Conservation (phyloP, 805 yeast genomes). For the Candida anglica region DNA sequence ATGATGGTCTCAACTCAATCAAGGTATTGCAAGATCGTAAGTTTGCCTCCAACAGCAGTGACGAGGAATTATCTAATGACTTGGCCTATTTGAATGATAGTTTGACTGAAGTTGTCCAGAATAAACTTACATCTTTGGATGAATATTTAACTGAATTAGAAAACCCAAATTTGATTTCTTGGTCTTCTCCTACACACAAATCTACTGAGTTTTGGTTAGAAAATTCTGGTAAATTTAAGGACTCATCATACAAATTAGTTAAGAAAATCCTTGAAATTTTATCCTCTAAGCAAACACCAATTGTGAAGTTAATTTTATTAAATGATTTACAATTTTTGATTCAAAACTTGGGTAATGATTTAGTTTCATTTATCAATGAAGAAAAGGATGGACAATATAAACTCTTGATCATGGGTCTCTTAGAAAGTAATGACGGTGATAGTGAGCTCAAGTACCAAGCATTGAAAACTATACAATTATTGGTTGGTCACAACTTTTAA, state of each 20-base stretch:
- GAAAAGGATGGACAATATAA: slow-evolving; percentile 57
- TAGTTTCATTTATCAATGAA: slow-evolving; percentile 31
- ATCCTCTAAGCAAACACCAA: slow-evolving; percentile 16
- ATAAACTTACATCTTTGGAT: slow-evolving; percentile 82
- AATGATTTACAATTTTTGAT: slow-evolving; percentile 41
- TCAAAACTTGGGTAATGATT: slow-evolving; percentile 35
- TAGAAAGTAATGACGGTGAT: slow-evolving; percentile 64
- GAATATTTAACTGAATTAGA: slow-evolving; percentile 84
- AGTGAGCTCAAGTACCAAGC: slow-evolving; percentile 93
- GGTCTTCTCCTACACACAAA: slow-evolving; percentile 82
- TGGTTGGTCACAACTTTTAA: slow-evolving; percentile 78
- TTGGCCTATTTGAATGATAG: slow-evolving; percentile 52
- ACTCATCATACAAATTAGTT: slow-evolving; percentile 68
- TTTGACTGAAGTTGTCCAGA: slow-evolving; percentile 68
- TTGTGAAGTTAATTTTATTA: slow-evolving; percentile 33
- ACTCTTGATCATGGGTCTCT: slow-evolving; percentile 76
- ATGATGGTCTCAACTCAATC: slow-evolving; percentile 68
- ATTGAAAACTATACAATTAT: slow-evolving; percentile 87
- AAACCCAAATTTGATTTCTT: slow-evolving; percentile 72
- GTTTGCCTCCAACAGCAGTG: slow-evolving; percentile 66
- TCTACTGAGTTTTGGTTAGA: slow-evolving; percentile 88
- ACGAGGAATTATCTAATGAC: slow-evolving; percentile 81
- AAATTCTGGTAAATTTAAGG: slow-evolving; percentile 71
- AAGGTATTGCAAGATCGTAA: slow-evolving; percentile 76
- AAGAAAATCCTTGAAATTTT: slow-evolving; percentile 57